These are phyloP conservation scores for Backusella westeae DNA, from an alignment of 192 early-diverging fungal genomes.

Conservation along the genomic window DNA sequence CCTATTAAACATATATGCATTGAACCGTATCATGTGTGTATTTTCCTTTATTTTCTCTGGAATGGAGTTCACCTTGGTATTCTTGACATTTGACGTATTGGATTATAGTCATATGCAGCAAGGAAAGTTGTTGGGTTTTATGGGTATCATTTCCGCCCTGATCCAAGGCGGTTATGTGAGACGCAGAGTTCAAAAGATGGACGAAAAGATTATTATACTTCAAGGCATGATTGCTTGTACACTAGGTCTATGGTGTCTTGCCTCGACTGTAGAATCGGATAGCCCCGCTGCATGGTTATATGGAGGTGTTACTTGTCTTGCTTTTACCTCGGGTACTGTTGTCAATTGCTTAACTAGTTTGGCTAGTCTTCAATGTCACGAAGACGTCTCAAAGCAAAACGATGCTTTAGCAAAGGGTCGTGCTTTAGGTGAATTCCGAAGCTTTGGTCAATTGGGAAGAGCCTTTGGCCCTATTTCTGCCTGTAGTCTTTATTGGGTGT, in stretches of 20 bases:
- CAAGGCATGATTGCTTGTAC: conserved; percentile 77
- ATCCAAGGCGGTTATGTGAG: conserved; percentile 95
- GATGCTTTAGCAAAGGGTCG: conserved; percentile 57
- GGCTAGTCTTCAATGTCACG: conserved; percentile 60
- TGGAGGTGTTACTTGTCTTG: conserved; percentile 78
- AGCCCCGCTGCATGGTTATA: conserved; percentile 21
- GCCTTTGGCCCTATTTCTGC: conserved; percentile 85
- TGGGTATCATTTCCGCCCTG: conserved; percentile 83
- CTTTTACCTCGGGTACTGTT: conserved; percentile 92
- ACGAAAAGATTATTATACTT: conserved; percentile 70
- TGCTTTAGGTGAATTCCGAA: conserved; percentile 82
- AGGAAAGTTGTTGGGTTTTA: conserved; percentile 82
- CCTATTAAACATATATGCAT: conserved; percentile 41
- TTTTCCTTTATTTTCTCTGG: conserved; percentile 94
- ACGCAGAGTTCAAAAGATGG: conserved; percentile 59
- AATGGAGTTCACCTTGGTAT: conserved; percentile 98
- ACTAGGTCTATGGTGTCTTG: conserved; percentile 61
- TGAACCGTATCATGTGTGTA: conserved; percentile 78
- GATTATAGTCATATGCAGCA: conserved; percentile 85
- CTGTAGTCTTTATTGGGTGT: conserved; percentile 85
- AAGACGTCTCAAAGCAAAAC: conserved; percentile 20
- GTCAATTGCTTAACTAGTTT: conserved; percentile 86
- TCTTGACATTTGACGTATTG: conserved; percentile 92
- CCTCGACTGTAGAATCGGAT: conserved; percentile 19
- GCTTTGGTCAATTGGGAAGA: conserved; percentile 89